Evolutionary conservation across 129 eudicot species (phyloP).

Genomic region (Helianthus tuberosus): DNA sequence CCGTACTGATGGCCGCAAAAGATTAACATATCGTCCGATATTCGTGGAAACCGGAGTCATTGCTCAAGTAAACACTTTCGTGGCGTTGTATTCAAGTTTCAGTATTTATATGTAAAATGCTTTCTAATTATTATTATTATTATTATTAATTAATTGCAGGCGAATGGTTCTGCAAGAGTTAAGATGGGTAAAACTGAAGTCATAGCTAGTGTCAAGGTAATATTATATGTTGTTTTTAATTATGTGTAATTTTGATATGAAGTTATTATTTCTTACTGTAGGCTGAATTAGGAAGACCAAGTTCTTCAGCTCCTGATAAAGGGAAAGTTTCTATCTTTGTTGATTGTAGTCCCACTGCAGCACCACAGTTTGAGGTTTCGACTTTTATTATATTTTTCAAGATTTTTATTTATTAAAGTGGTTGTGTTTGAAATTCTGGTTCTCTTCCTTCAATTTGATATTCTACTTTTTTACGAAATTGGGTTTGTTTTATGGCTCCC

Average conservation of each 20-base stretch:
- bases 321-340: conserved; percentile 82
- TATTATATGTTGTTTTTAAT: not conserved
- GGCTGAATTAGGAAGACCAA: conserved; percentile 96
- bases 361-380: conserved; percentile 80
- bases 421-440: not conserved
- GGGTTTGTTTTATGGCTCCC: not conserved
- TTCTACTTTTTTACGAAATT: not conserved
- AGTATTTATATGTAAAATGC: not conserved
- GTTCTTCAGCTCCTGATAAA: conserved; percentile 76
- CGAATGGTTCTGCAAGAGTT: conserved; percentile 93
- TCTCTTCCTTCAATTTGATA: not conserved
- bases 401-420: no score
- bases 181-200: conserved; percentile 87
- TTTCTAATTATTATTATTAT: conserved; percentile 2
- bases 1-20: conserved; percentile 85
- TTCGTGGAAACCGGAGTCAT: conserved; percentile 77
- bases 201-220: conserved; percentile 93
- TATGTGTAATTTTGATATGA: not conserved
- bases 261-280: conserved; percentile 32
- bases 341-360: conserved; percentile 95
- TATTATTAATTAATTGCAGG: conserved; percentile 44
- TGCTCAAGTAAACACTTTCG: conserved; percentile 56
- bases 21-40: conserved; percentile 61
- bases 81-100: not conserved
- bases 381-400: not conserved